Evolutionary conservation across 176 grass and related monocot genomes (phyloP).

Genomic region (Paspalum vaginatum): DNA sequence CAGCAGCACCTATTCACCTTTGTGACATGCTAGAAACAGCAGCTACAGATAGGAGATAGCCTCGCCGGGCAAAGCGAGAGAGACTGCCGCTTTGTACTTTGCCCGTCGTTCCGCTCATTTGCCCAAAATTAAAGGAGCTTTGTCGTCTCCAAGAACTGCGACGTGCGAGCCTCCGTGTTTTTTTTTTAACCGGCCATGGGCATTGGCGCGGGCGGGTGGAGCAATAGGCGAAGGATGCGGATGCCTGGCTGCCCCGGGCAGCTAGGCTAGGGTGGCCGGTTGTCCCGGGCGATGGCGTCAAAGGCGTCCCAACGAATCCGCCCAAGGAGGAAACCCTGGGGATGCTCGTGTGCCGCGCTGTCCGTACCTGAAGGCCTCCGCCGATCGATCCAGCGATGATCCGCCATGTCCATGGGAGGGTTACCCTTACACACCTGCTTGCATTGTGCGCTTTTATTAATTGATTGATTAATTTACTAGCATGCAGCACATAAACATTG

Average conservation of each 20-base stretch:
- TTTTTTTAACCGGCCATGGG: background rate
- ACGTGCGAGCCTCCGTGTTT: background rate
- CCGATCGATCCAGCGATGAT: too few relatives aligned
- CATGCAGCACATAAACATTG: too few relatives aligned
- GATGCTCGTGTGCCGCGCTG: slow-evolving; percentile 43
- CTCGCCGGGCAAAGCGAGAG: too few relatives aligned
- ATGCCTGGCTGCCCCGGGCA: slow-evolving; percentile 34
- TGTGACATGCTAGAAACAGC: slow-evolving; percentile 9
- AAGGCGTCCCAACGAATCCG: slow-evolving; percentile 35
- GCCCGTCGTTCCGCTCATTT: background rate
- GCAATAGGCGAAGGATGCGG: background rate
- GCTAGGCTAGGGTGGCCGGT: background rate
- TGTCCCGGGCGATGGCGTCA: slow-evolving; percentile 38
- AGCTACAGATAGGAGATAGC: background rate
- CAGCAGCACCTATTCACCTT: background rate
- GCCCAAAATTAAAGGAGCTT: background rate
- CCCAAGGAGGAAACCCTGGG: slow-evolving; percentile 16
- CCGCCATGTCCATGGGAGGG: too few relatives aligned
- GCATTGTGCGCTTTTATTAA: too few relatives aligned
- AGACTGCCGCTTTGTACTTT: background rate
- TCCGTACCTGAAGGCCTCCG: background rate
- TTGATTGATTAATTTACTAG: too few relatives aligned
- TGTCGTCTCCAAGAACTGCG: background rate
- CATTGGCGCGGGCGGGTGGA: slow-evolving; percentile 7
- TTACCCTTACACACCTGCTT: too few relatives aligned